Conservation (phyloP, 148 eudicot genomes). For the Dianthus caryophyllus region DNA sequence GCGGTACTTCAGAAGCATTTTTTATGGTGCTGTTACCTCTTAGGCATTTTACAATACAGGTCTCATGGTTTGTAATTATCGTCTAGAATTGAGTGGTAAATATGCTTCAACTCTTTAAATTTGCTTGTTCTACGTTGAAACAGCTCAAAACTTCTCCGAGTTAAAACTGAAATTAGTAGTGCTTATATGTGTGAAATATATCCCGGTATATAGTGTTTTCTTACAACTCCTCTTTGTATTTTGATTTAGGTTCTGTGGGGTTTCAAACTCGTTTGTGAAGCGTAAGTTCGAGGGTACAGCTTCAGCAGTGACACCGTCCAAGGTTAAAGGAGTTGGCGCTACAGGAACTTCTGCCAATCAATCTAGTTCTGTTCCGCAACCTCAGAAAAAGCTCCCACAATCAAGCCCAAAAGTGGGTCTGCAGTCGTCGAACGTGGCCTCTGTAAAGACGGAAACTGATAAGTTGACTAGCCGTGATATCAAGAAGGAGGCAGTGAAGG, state of each 20-base stretch:
- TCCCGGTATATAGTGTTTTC: neutral
- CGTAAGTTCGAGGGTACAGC: slow-evolving; percentile 47
- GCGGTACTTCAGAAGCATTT: neutral
- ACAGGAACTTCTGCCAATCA: slow-evolving; percentile 31
- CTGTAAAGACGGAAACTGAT: slow-evolving; percentile 37
- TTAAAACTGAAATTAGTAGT: neutral
- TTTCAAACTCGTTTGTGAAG: slow-evolving; percentile 71
- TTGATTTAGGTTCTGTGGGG: slow-evolving; percentile 70
- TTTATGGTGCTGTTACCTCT: neutral
- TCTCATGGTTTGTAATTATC: too few species aligned
- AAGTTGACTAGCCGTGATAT: slow-evolving; percentile 25
- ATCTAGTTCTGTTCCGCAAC: slow-evolving; percentile 33
- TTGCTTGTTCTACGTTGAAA: neutral
- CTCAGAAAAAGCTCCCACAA: slow-evolving; percentile 45
- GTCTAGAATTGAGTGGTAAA: too few species aligned
- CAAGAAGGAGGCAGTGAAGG: slow-evolving; percentile 42
- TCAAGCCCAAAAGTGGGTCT: slow-evolving; percentile 39
- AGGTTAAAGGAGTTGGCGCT: slow-evolving; percentile 35
- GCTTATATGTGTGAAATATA: neutral
- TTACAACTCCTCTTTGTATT: neutral
- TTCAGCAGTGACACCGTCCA: slow-evolving; percentile 28
- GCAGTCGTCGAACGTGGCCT: slow-evolving; percentile 27
- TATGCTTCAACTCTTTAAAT: neutral
- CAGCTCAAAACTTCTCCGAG: neutral
- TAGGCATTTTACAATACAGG: neutral